Evolutionary conservation across 2,329 filamentous ascomycete genomes (phyloP), one percentile per base, ranked within the genome.

Genomic region (Cercospora zeina): DNA sequence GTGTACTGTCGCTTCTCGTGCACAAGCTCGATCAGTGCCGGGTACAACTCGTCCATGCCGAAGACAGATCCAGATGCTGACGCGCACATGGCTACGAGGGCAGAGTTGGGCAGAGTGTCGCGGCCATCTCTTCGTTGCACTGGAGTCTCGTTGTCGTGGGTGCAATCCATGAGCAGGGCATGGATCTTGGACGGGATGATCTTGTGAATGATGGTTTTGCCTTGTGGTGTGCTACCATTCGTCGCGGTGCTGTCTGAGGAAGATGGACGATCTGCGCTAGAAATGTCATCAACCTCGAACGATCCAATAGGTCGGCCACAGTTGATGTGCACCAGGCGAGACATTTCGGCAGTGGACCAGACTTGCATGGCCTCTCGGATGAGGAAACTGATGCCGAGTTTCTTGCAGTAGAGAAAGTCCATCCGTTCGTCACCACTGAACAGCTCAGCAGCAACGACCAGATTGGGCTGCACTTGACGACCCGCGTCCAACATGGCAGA

Each of bases 301-400:
- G 93, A 97, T 62, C 95, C 95, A 73, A 99, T 97, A 0, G 96
- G 95, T 27, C 91, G 87, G 37, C 95, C 95, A 33, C 91, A 93
- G 75, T 99, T 93, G 66, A 89, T 89, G 77, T 99, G 96, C 10
- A 99, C 93, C 34, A 99, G 83, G 50, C 93, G 84, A 77, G 93
- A 97, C 66, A 99, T 82, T 76, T 99, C 96, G 10, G 86, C 90
- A 1, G 95, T 96, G 73, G 89, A 93, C 93, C 93, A 97, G 33
- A 93, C 90, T 75, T 99, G 95, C 96, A 99, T 99, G 10, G 93
- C 93, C 77, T 99, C 95, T 62, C 95, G 87, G 68, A 99, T 96
- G 55, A 99, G 83, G 6, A 91, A 91, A 75, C 90, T 96, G 60
- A 99, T 83, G 5, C 95, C 95, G 1, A 99, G 85, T 24, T 91